Evolutionary conservation across 2,329 filamentous ascomycete genomes (phyloP).

Genomic region (Aspergillus quadrilineatus): DNA sequence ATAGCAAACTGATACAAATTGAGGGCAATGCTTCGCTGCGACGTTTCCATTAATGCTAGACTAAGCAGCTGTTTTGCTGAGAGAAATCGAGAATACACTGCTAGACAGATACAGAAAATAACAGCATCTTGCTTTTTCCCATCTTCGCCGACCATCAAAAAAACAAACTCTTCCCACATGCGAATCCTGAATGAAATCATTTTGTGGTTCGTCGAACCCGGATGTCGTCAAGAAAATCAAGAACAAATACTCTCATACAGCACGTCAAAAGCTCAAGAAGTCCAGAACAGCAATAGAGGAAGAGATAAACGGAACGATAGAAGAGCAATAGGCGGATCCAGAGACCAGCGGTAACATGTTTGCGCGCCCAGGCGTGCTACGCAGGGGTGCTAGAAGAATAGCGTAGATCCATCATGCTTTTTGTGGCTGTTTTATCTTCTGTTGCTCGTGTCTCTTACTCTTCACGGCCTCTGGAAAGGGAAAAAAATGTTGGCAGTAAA

Average conservation of each 20-base stretch:
- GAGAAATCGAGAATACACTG: slow-evolving; percentile 22
- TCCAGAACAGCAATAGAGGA: slow-evolving; percentile 11
- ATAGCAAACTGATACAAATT: neutral
- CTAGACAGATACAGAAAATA: slow-evolving; percentile 28
- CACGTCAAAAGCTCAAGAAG: slow-evolving; percentile 19
- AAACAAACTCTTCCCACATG: slow-evolving; percentile 16
- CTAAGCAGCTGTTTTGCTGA: slow-evolving; percentile 11
- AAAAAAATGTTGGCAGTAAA: slow-evolving; percentile 1
- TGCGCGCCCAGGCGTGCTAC: neutral
- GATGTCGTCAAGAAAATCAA: slow-evolving; percentile 22
- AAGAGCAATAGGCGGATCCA: slow-evolving; percentile 10
- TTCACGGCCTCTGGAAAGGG: neutral
- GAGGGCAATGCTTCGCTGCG: neutral
- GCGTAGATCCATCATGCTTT: neutral
- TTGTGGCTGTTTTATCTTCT: neutral
- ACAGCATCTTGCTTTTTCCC: slow-evolving; percentile 13
- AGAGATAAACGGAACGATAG: slow-evolving; percentile 11
- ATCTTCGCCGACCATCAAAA: slow-evolving; percentile 5
- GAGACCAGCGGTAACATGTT: slow-evolving; percentile 7
- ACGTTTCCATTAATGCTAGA: slow-evolving; percentile 9
- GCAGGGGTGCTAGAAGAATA: slow-evolving; percentile 1
- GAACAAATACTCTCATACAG: slow-evolving; percentile 19
- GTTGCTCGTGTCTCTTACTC: neutral
- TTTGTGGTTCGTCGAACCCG: slow-evolving; percentile 16
- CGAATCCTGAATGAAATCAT: slow-evolving; percentile 18